Percentiles rank a stretch among this genome's conserved stretches.
phyloP scores from a whole-genome alignment of 2,329 filamentous ascomycete species.

The Pseudodiploospora longispora region DNA sequence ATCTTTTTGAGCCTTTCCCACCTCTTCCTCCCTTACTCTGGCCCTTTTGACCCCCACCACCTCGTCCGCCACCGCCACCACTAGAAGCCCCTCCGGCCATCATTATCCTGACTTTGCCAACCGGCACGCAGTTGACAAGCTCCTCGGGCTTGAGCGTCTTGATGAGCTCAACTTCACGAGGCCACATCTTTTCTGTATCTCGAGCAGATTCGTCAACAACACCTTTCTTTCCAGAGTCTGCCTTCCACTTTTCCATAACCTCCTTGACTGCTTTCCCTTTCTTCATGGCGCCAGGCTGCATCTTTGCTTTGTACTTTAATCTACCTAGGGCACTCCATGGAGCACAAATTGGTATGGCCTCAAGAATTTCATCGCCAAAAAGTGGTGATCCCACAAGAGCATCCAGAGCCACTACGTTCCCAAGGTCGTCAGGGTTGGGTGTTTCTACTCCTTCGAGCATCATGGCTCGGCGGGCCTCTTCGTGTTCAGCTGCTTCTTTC shows the following conservation, averaged over 20 bases:
- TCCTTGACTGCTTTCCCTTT: constrained; percentile 93
- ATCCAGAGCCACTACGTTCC: constrained; percentile 52
- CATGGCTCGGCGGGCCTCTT: constrained; percentile 57
- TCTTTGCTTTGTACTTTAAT: constrained; percentile 90
- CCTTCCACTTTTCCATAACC: constrained; percentile 73
- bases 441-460: constrained; percentile 51
- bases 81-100: constrained; percentile 49
- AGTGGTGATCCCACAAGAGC: constrained; percentile 69
- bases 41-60: constrained; percentile 18
- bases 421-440: constrained; percentile 51
- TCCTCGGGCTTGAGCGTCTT: constrained; percentile 75
- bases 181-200: constrained; percentile 73
- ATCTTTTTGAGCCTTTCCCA: constrained; percentile 37
- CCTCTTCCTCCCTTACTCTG: constrained; percentile 27
- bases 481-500: constrained; percentile 66
- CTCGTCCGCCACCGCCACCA: constrained; percentile 32
- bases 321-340: constrained; percentile 56
- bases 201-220: constrained; percentile 51
- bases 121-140: constrained; percentile 70
- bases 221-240: constrained; percentile 50
- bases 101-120: constrained; percentile 74
- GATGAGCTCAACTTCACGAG: constrained; percentile 76
- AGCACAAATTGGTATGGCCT: constrained; percentile 55
- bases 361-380: constrained; percentile 74
- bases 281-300: constrained; percentile 84